Base-by-base conservation (phyloP, 768 basidiomycete species). In the Tulasnella sp. region DNA sequence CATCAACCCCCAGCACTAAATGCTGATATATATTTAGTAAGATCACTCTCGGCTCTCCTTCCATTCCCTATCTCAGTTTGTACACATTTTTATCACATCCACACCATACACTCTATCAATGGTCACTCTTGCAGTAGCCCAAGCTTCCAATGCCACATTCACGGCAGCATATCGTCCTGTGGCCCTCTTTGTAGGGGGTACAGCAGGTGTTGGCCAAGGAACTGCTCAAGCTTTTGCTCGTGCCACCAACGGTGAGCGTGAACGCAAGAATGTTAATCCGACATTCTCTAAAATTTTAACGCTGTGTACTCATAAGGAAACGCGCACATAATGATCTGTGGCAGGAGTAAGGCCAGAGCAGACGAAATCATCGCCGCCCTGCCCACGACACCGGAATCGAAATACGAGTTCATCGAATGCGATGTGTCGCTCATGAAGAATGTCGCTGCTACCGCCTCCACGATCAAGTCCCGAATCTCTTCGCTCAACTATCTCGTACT, bases 391-490 rank as follows among this genome's bases (percentile, higher is more conserved):
- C 24, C 21, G 1, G 21, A 15, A 11, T 61, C 60, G 48, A 65
- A 60, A 24, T 73, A 68, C 65, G 68, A 69, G 57, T 69, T 69
- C 44, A 62, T 69, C 1, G 22, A 55, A 42, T 68, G 68, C 61
- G 67, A 69, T 42, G 67, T 59, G 21, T 49, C 63, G 24, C 50
- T 61, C 25, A 65, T 68, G 62, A 51, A 41, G 31, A 63, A 63
- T 56, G 59, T 66, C 21, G 25, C 44, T 5, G 45, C 21, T 17
- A 49, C 53, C 15, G 44, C 56, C 10, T 22, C 30, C 15, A 54
- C 63, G n/a, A 25, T 56, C 43, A 56, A 29, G 21, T n/a, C 2
- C 30, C 41, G 15, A 17, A n/a, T 56, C 22, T 25, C 41, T 38
- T 63, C n/a, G 1, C 44, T 62, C 30, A 62, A 62, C 43, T 62